These are phyloP conservation scores for Penicillium griseofulvum DNA, from an alignment of 2,329 filamentous ascomycete species.

Conservation along the genomic window DNA sequence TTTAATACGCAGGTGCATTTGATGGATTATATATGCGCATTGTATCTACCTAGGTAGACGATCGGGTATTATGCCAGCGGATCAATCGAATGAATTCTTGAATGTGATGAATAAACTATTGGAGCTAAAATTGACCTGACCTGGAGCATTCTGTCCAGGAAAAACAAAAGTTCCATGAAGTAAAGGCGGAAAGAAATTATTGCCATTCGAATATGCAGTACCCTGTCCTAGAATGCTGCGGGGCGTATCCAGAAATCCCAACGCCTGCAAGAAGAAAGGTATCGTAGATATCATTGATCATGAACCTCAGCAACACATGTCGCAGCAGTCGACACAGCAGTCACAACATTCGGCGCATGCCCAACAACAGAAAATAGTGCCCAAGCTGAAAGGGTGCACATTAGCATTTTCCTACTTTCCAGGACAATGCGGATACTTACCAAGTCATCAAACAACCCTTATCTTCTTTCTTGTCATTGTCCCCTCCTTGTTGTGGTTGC, in stretches of 20 bases:
- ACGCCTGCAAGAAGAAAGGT: slow-evolving; percentile 23
- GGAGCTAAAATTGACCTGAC: not conserved
- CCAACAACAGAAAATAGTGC: slow-evolving; percentile 62
- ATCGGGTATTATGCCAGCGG: too few relatives aligned
- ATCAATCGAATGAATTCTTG: not conserved
- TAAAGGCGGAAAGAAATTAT: not conserved
- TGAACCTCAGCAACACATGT: slow-evolving; percentile 36
- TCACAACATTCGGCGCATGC: slow-evolving; percentile 64
- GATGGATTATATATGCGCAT: not conserved
- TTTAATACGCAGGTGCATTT: not conserved
- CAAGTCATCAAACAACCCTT: slow-evolving; percentile 51
- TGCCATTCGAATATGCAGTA: slow-evolving; percentile 5
- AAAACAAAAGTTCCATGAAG: not conserved
- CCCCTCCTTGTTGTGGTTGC: too few relatives aligned
- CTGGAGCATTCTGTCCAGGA: not conserved
- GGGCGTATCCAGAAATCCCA: slow-evolving; percentile 10
- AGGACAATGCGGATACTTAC: slow-evolving; percentile 32
- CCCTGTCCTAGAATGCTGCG: slow-evolving; percentile 2
- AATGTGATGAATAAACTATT: not conserved
- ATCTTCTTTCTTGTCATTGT: not conserved
- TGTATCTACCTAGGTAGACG: not conserved
- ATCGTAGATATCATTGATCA: slow-evolving; percentile 25
- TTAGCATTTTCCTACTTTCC: slow-evolving; percentile 9
- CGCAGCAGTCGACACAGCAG: slow-evolving; percentile 58
- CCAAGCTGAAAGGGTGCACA: slow-evolving; percentile 42